Percentiles rank a stretch among this genome's conserved stretches.
These are phyloP conservation scores for Arachis stenosperma DNA, from an alignment of 306 rosid genomes.

Conservation along the genomic window DNA sequence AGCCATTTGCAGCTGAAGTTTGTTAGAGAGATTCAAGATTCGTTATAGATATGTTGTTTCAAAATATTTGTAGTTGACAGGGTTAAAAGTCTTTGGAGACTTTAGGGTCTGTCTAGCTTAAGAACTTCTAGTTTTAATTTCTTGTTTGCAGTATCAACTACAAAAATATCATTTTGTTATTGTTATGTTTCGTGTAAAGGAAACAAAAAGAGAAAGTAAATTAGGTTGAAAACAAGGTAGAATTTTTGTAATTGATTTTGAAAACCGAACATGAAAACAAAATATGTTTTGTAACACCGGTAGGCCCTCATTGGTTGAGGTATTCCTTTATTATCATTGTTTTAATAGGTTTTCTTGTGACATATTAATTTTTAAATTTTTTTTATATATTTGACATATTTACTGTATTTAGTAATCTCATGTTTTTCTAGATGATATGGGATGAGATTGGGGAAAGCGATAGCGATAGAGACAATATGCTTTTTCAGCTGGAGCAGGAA, in stretches of 20 bases:
- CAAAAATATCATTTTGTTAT: too few relatives aligned
- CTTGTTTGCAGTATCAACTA: too few relatives aligned
- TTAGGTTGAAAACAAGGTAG: too few relatives aligned
- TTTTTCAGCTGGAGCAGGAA: slow-evolving; percentile 89
- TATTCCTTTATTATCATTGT: background rate
- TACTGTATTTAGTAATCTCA: background rate
- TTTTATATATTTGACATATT: too few relatives aligned
- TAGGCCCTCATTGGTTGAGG: background rate
- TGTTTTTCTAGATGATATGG: slow-evolving; percentile 66
- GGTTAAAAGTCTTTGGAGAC: background rate
- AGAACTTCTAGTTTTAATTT: too few relatives aligned
- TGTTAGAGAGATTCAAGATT: background rate
- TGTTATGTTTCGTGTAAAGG: too few relatives aligned
- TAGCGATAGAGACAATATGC: slow-evolving; percentile 75
- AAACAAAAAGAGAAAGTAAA: too few relatives aligned
- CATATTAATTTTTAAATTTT: background rate
- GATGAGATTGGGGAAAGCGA: slow-evolving; percentile 94
- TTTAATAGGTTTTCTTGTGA: background rate
- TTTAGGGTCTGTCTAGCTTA: background rate
- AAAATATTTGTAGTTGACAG: background rate
- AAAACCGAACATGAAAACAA: too few relatives aligned
- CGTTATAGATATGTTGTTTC: background rate
- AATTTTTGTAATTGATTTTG: too few relatives aligned
- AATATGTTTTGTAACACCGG: too few relatives aligned
- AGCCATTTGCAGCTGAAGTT: background rate